Base-by-base conservation (phyloP, 2,329 filamentous ascomycete species). In the Ophiocordyceps australis region DNA sequence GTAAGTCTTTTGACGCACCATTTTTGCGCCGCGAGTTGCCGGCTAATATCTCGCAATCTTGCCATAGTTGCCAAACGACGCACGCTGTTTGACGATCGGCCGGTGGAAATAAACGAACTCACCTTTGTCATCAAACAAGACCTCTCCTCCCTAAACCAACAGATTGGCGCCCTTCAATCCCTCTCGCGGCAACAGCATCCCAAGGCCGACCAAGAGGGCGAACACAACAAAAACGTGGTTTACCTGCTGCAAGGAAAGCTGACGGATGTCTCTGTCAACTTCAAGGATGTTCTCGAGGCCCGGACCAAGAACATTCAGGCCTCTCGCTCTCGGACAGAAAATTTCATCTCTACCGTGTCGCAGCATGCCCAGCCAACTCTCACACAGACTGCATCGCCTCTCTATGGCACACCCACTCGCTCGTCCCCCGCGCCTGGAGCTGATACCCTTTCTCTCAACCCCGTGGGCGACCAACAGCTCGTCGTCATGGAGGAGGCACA, bases 121-220 rank as follows among this genome's bases (percentile, higher is more conserved):
- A 94, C 85, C 7, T 94, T 85, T 44, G 79, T 95, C 45, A 94
- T 95, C 61, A 95, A 95, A 57, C 86, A 95, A 59, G 86, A 95
- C 43, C 68, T 95, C 27, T 81, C 82, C 2, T 72, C 60, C 8
- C 49, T 71, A 14, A 95, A 94, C 52, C 73, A 82, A 37, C 79
- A 92, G 45, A 95, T 95, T 39, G 77, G 78, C 23, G 62, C 64
- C 8, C 60, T 98, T n/a, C 80, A 92, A 45, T 56, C 65, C 6
- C 62, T 94, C 23, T 76, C 82, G 10, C 68, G 74, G 28, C 67
- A 79, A 31, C 75, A 85, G 49, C 77, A 86, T 39, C 76, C 79
- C 22, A 66, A 61, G 37, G 60, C 55, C 35, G 70, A 68, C 38
- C 85, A 94, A 45, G 82, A 93, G 50, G 83, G 83, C 38, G 85